Evolutionary conservation across 2,329 filamentous ascomycete species (phyloP).

Genomic region (Pezizomycotina sp.): DNA sequence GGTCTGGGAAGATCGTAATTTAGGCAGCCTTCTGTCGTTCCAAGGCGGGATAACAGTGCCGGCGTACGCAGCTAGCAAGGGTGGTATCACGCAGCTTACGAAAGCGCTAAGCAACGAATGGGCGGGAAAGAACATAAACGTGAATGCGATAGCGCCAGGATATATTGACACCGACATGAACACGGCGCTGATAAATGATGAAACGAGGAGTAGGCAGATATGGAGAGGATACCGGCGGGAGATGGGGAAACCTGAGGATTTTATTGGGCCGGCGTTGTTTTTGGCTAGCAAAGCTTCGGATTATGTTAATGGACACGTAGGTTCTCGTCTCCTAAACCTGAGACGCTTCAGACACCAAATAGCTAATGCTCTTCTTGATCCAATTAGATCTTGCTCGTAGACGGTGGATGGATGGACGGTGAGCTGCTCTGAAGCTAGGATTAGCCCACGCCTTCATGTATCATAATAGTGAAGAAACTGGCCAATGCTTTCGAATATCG

Average conservation of each 20-base stretch:
- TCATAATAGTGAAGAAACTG: too few species aligned
- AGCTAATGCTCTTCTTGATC: too few species aligned
- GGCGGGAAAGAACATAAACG: slow-evolving; percentile 59
- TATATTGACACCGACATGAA: slow-evolving; percentile 97
- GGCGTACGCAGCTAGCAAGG: slow-evolving; percentile 74
- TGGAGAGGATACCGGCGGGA: slow-evolving; percentile 64
- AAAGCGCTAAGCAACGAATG: slow-evolving; percentile 79
- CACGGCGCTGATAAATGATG: slow-evolving; percentile 57
- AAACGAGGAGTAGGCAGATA: slow-evolving; percentile 52
- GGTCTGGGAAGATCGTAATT: slow-evolving; percentile 64
- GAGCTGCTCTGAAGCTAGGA: too few species aligned
- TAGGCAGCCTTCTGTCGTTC: slow-evolving; percentile 64
- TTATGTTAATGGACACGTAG: too few species aligned
- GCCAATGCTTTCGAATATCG: too few species aligned
- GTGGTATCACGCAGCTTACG: slow-evolving; percentile 67
- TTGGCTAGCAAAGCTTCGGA: slow-evolving; percentile 58
- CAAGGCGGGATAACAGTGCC: slow-evolving; percentile 79
- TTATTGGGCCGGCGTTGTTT: slow-evolving; percentile 65
- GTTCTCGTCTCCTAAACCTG: too few species aligned
- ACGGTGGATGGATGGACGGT: too few species aligned
- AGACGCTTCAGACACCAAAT: too few species aligned
- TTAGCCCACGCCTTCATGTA: too few species aligned
- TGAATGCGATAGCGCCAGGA: slow-evolving; percentile 78
- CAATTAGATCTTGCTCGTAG: too few species aligned
- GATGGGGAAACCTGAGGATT: slow-evolving; percentile 79